Evolutionary conservation across 345 rosid genomes (phyloP).

Genomic region (Hibiscus syriacus): DNA sequence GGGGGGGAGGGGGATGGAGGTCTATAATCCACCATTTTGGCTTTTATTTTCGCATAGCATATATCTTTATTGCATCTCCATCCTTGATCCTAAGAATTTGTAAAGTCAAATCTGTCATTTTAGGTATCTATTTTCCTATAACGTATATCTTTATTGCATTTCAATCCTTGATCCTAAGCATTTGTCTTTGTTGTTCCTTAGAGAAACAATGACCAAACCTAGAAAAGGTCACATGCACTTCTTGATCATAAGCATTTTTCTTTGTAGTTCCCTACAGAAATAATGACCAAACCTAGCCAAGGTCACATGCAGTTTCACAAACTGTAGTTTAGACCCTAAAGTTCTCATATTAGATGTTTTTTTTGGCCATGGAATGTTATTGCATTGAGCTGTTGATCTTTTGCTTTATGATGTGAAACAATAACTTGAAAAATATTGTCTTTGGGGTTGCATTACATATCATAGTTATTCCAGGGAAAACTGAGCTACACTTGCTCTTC

Average conservation of each 20-base stretch:
- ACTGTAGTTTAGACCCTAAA: background rate
- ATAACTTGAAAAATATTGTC: background rate
- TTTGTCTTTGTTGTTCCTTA: background rate
- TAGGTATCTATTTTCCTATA: background rate
- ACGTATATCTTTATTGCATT: too few species aligned
- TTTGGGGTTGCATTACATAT: background rate
- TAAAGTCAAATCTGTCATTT: background rate
- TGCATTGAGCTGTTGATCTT: background rate
- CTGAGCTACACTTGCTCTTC: background rate
- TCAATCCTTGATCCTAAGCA: conserved; percentile 1
- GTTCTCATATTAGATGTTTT: background rate
- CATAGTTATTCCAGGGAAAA: background rate
- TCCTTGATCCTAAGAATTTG: conserved; percentile 6
- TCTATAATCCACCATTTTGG: background rate
- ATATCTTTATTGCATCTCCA: background rate
- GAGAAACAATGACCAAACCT: conserved; percentile 1
- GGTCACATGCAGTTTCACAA: background rate
- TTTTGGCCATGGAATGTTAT: background rate
- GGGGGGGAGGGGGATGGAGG: background rate
- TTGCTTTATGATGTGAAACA: background rate
- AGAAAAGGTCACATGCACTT: background rate
- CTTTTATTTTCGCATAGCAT: background rate
- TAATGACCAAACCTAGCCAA: too few species aligned
- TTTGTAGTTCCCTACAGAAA: too few species aligned
- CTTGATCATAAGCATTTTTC: too few species aligned